phyloP scores from a whole-genome alignment of 495 filamentous ascomycete genomes.

The Penicillium pancosmium region DNA sequence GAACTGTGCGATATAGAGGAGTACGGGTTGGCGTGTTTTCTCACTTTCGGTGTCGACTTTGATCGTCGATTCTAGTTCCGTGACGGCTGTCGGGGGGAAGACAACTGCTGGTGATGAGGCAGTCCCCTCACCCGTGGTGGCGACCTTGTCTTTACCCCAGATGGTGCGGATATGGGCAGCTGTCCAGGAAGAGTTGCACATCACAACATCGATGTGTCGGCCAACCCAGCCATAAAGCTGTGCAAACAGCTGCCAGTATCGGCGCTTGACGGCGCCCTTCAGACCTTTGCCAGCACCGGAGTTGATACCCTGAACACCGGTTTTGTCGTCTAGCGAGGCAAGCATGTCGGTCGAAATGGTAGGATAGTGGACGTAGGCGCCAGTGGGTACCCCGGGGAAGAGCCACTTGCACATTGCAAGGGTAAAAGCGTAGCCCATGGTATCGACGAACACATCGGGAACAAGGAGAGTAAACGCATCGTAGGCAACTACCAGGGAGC shows the following conservation, averaged over 20 bases:
- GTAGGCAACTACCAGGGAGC: constrained; percentile 81
- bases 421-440: constrained; percentile 96
- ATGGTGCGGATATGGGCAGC: constrained; percentile 77
- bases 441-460: constrained; percentile 94
- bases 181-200: constrained; percentile 97
- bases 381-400: constrained; percentile 81
- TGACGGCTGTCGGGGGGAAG: constrained; percentile 89
- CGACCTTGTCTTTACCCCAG: constrained; percentile 60
- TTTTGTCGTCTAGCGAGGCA: constrained; percentile 68
- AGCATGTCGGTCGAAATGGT: constrained; percentile 99
- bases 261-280: constrained; percentile 66
- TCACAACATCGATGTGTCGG: constrained; percentile 81
- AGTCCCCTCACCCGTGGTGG: constrained; percentile 33
- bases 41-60: constrained; percentile 69
- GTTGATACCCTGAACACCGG: constrained; percentile 75
- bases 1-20: constrained; percentile 97
- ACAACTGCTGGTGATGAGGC: constrained; percentile 59
- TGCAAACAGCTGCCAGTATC: constrained; percentile 89
- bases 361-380: constrained; percentile 95
- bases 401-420: constrained; percentile 79
- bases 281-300: constrained; percentile 74
- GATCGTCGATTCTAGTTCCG: constrained; percentile 73
- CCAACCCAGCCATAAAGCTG: constrained; percentile 79
- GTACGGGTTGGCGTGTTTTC: constrained; percentile 60
- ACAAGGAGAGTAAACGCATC: constrained; percentile 92